Evolutionary conservation across 2,329 filamentous ascomycete genomes (phyloP).

Genomic region (Colletotrichum tofieldiae): DNA sequence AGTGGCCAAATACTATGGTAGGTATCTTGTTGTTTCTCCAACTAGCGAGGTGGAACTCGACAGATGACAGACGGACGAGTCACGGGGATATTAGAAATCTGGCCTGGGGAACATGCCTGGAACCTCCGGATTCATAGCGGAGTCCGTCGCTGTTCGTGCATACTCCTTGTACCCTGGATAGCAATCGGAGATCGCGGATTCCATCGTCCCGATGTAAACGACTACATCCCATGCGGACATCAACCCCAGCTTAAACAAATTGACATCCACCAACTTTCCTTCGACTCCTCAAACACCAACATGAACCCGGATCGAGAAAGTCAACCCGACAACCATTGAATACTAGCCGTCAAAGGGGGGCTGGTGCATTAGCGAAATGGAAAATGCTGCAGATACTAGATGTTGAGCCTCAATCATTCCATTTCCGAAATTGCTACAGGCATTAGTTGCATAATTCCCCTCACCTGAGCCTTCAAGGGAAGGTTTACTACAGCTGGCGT

Average conservation of each 20-base stretch:
- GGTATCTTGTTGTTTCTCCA: neutral
- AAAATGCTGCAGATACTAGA: neutral
- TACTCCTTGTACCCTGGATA: constrained; percentile 12
- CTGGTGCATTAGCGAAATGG: neutral
- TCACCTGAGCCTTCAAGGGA: constrained; percentile 19
- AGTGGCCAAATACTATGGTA: neutral
- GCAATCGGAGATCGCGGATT: constrained; percentile 16
- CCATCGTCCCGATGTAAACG: constrained; percentile 10
- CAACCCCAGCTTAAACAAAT: neutral
- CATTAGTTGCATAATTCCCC: constrained; percentile 2
- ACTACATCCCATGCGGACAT: neutral
- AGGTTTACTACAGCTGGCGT: constrained; percentile 25
- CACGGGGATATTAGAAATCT: constrained; percentile 3
- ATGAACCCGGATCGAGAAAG: neutral
- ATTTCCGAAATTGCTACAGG: neutral
- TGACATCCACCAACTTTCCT: neutral
- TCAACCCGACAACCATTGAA: neutral
- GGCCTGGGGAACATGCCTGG: neutral
- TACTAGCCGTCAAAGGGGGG: neutral
- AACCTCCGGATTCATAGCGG: constrained; percentile 5
- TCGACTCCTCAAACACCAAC: neutral
- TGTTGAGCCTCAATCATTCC: constrained; percentile 2
- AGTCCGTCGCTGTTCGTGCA: constrained; percentile 24
- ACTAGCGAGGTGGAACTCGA: neutral
- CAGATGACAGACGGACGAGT: neutral